phyloP scores from a whole-genome alignment of 129 eudicot species.

The Lactuca saligna region DNA sequence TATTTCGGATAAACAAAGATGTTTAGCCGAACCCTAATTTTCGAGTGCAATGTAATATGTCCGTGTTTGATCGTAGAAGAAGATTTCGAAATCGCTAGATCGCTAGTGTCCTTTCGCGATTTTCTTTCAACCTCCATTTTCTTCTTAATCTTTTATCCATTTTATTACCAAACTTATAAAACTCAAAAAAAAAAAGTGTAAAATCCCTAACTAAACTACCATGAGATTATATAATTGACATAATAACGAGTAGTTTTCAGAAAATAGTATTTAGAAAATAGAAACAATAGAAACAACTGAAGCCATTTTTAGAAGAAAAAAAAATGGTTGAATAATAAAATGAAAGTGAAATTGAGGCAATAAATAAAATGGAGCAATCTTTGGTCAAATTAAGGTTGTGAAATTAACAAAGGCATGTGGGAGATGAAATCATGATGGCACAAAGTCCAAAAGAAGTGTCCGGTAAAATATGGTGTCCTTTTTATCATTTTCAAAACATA shows the following conservation, averaged over 20 bases:
- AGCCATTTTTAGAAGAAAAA: not conserved
- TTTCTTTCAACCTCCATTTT: not conserved
- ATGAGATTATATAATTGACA: too few species aligned
- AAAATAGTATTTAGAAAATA: too few species aligned
- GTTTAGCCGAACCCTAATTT: too few species aligned
- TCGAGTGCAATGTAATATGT: too few species aligned
- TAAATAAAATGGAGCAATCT: not conserved
- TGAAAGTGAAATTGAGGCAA: slow-evolving; percentile 5
- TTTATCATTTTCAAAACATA: slow-evolving; percentile 18
- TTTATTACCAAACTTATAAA: not conserved
- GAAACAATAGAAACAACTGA: not conserved
- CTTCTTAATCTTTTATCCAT: not conserved
- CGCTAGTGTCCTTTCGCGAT: not conserved
- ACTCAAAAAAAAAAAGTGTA: too few species aligned
- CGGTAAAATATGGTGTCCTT: slow-evolving; percentile 22
- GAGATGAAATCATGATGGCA: slow-evolving; percentile 12
- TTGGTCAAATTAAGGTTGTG: slow-evolving; percentile 21
- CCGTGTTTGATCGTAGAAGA: too few species aligned
- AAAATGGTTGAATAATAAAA: not conserved
- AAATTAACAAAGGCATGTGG: slow-evolving; percentile 32
- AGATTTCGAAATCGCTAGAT: too few species aligned
- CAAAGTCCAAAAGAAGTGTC: slow-evolving; percentile 21
- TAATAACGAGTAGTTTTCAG: not conserved
- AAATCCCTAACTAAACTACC: not conserved
- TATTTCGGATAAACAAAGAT: too few species aligned